A percentile compares a stretch with the other conserved stretches of the same genome.
These are phyloP conservation scores for Colletotrichum sp. DNA, from an alignment of 2,329 filamentous ascomycete species.

Conservation along the genomic window DNA sequence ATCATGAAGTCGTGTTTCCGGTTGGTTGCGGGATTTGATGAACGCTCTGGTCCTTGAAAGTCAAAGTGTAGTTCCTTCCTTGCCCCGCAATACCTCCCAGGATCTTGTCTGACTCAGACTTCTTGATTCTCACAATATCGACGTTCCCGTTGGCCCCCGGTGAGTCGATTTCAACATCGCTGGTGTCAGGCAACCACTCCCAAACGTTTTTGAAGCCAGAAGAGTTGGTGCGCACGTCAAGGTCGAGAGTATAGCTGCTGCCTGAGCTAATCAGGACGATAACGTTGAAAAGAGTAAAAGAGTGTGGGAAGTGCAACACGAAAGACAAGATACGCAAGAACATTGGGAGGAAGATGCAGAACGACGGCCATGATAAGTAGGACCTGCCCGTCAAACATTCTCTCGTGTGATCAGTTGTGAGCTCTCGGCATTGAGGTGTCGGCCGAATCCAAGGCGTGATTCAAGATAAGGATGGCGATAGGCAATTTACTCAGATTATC, in stretches of 20 bases:
- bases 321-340: neutral
- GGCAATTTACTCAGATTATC: neutral
- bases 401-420: neutral
- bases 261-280: neutral
- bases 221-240: neutral
- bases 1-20: neutral
- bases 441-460: conserved; percentile 2
- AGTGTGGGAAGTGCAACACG: neutral
- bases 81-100: neutral
- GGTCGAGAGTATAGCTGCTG: neutral
- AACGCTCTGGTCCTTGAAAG: neutral
- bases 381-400: neutral
- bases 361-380: neutral
- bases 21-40: conserved; percentile 10
- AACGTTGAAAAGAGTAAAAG: neutral
- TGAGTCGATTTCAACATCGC: neutral
- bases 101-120: conserved; percentile 4
- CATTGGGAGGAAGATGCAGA: neutral
- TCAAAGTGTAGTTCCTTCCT: conserved; percentile 8
- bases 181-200: conserved; percentile 1
- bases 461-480: neutral
- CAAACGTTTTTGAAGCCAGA: conserved; percentile 3
- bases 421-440: neutral
- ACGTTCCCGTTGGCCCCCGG: neutral
- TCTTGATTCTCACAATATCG: conserved; percentile 1